Percentiles rank a stretch among this genome's conserved stretches.
These are phyloP conservation scores for Metschnikowia sp. DNA, from an alignment of 805 yeast species.

Conservation along the genomic window DNA sequence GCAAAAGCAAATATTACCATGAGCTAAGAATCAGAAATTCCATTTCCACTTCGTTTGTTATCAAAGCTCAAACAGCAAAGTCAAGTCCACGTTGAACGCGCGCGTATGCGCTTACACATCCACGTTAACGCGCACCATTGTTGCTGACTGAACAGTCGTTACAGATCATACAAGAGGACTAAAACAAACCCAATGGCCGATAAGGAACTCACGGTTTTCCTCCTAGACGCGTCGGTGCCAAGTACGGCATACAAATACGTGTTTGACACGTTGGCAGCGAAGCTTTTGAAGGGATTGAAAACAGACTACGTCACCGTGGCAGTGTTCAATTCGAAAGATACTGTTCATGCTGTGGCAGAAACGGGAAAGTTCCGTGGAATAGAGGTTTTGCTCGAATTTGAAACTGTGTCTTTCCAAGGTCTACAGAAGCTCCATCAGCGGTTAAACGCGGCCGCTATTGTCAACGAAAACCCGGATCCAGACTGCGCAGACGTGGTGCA, in stretches of 20 bases:
- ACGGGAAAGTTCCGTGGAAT: conserved; percentile 16
- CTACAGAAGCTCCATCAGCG: conserved; percentile 13
- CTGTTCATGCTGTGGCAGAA: conserved; percentile 14
- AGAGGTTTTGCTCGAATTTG: conserved; percentile 17
- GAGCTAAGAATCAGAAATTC: no score
- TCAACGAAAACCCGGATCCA: conserved; percentile 3
- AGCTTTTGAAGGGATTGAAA: conserved; percentile 41
- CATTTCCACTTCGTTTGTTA: no score
- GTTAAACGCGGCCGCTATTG: conserved; percentile 8
- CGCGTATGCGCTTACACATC: background rate
- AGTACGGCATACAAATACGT: conserved; percentile 39
- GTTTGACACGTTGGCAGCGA: conserved; percentile 39
- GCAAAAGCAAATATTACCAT: no score
- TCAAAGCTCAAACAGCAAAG: no score
- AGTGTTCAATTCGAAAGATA: conserved; percentile 23
- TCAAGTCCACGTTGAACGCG: no score
- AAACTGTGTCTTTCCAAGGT: conserved; percentile 19
- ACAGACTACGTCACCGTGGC: conserved; percentile 40
- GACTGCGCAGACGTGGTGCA: conserved; percentile 21
- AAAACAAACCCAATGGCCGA: conserved; percentile 23
- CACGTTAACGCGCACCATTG: background rate
- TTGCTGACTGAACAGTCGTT: background rate
- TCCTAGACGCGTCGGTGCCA: conserved; percentile 48
- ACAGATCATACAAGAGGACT: background rate
- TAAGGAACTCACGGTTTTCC: conserved; percentile 43